Evolutionary conservation across 75 land plant genomes (phyloP).

Genomic region (Chamaecyparis obtusa): DNA sequence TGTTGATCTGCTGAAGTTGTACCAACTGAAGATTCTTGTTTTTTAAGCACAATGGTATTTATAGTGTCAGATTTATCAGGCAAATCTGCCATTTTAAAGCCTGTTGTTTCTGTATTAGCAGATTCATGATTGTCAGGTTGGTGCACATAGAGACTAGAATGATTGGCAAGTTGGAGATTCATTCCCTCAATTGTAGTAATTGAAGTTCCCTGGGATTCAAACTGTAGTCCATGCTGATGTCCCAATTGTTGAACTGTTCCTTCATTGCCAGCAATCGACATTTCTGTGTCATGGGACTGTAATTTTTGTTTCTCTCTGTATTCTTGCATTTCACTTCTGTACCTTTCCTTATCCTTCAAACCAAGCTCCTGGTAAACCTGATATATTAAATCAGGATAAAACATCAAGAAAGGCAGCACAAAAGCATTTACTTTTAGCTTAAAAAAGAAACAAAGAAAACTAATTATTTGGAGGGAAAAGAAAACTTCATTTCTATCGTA

Average conservation of each 20-base stretch:
- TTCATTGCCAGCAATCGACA: not conserved
- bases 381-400: not conserved
- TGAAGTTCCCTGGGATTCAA: not conserved
- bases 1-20: not conserved
- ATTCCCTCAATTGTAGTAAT: not conserved
- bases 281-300: not conserved
- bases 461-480: not conserved
- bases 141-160: not conserved
- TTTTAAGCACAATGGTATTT: not conserved
- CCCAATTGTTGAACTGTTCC: not conserved
- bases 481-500: conserved; percentile 25
- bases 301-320: conserved; percentile 52
- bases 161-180: not conserved
- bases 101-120: not conserved
- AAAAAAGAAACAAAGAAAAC: not conserved
- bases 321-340: conserved; percentile 68
- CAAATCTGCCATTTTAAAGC: not conserved
- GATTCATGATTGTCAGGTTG: not conserved
- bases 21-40: not conserved
- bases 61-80: not conserved
- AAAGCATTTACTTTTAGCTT: not conserved
- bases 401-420: not conserved
- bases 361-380: conserved; percentile 85
- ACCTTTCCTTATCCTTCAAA: conserved; percentile 83
- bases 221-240: not conserved